Conservation (phyloP, 306 rosid species). For the Fagus sylvatica region DNA sequence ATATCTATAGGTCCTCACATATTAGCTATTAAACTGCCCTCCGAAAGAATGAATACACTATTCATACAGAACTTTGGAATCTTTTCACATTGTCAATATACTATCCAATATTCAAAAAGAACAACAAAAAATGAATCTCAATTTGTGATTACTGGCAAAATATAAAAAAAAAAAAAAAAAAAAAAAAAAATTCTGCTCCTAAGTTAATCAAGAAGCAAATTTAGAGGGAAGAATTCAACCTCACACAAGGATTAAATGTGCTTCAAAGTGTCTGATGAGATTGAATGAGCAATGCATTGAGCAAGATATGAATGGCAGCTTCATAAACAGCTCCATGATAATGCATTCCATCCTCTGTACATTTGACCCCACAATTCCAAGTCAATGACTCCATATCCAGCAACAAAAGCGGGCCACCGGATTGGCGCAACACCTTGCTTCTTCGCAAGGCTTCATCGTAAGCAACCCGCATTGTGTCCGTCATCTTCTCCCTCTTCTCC, state of each 20-base stretch:
- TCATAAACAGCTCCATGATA: constrained; percentile 76
- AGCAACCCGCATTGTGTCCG: constrained; percentile 48
- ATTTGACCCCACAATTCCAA: constrained; percentile 89
- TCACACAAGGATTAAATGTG: constrained; percentile 32
- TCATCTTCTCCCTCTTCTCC: constrained; percentile 91
- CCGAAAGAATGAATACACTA: constrained; percentile 26
- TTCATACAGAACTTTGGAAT: constrained; percentile 35
- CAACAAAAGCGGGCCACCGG: constrained; percentile 73
- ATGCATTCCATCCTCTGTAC: constrained; percentile 95
- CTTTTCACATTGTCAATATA: constrained; percentile 30
- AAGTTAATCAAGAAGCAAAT: constrained; percentile 31
- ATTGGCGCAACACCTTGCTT: constrained; percentile 56
- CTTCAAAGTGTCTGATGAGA: constrained; percentile 92
- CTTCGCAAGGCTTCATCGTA: constrained; percentile 53
- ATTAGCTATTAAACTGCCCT: constrained; percentile 1
- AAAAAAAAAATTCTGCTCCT: constrained; percentile 41
- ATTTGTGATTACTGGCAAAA: constrained; percentile 33
- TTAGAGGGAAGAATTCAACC: constrained; percentile 35
- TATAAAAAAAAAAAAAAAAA: neutral
- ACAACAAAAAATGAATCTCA: constrained; percentile 24
- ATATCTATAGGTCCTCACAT: constrained; percentile 5
- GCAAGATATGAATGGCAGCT: constrained; percentile 74
- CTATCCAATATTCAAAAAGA: constrained; percentile 32
- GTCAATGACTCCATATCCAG: constrained; percentile 77
- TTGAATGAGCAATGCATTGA: constrained; percentile 87